Evolutionary conservation across 345 rosid species (phyloP).

Genomic region (Dovyalis caffra): DNA sequence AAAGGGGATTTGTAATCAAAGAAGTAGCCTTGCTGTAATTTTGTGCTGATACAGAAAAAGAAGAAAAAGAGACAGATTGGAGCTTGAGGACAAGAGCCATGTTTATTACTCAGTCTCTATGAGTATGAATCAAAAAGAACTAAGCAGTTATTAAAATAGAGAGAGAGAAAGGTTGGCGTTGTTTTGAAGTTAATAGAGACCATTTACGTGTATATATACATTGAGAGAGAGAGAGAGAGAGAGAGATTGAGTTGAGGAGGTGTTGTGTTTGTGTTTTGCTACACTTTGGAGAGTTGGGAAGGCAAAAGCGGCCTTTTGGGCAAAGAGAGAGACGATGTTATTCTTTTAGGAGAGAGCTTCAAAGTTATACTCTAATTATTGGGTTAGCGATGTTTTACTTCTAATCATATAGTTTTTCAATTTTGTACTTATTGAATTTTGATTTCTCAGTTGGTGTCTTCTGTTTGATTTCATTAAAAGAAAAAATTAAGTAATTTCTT

Average conservation of each 20-base stretch:
- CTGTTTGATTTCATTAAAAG: no score
- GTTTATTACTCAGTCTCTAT: not conserved
- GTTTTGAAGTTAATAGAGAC: conserved; percentile 10
- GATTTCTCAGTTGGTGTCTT: no score
- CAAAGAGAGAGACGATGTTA: not conserved
- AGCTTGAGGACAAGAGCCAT: conserved; percentile 25
- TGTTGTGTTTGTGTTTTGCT: not conserved
- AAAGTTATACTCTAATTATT: no score
- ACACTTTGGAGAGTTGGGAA: conserved; percentile 1
- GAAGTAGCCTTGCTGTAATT: not conserved
- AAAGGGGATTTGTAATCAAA: conserved; percentile 17
- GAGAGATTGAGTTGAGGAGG: not conserved
- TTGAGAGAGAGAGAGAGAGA: no score
- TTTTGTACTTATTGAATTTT: no score
- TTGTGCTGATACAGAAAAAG: conserved; percentile 1
- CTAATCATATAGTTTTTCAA: no score
- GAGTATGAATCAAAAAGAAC: not conserved
- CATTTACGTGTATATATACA: conserved; percentile 14
- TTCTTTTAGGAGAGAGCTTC: no score
- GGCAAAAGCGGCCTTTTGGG: conserved; percentile 13
- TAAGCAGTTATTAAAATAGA: not conserved
- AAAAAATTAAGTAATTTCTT: no score
- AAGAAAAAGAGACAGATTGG: conserved; percentile 7
- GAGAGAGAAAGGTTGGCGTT: not conserved
- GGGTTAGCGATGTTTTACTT: no score